These are phyloP conservation scores for Gonium pectorale DNA, from an alignment of 139 green algal genomes.

Conservation along the genomic window DNA sequence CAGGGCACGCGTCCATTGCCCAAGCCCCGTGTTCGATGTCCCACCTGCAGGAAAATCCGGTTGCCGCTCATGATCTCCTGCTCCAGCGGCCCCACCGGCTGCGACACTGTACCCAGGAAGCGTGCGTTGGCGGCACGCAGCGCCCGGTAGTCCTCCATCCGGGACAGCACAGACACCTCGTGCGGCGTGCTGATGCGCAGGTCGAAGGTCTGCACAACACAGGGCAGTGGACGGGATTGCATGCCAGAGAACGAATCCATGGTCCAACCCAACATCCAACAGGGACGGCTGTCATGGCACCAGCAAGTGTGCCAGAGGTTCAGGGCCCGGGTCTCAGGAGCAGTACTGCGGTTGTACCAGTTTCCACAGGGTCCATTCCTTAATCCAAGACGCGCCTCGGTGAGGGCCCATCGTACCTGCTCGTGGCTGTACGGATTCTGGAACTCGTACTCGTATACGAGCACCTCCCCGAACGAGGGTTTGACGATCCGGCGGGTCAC, in stretches of 20 bases:
- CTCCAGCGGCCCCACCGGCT: conserved; percentile 52
- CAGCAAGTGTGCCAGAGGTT: too few species aligned
- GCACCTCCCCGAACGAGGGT: conserved; percentile 56
- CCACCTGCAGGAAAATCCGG: conserved; percentile 57
- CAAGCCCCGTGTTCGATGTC: not conserved
- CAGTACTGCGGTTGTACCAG: too few species aligned
- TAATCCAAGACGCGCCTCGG: not conserved
- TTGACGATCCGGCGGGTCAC: conserved; percentile 49
- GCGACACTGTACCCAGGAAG: conserved; percentile 48
- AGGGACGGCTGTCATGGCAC: too few species aligned
- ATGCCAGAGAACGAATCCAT: too few species aligned
- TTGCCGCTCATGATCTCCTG: conserved; percentile 54
- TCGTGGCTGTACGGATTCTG: conserved; percentile 59
- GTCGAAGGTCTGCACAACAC: conserved; percentile 67
- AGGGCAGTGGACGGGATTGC: too few species aligned
- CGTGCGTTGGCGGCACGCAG: conserved; percentile 57
- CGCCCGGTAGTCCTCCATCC: conserved; percentile 59
- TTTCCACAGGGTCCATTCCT: not conserved
- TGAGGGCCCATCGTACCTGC: conserved; percentile 36
- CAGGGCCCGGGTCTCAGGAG: too few species aligned
- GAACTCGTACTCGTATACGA: conserved; percentile 67
- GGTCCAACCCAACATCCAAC: too few species aligned
- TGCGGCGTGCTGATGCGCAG: conserved; percentile 55
- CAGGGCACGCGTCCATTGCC: too few species aligned
- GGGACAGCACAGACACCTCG: conserved; percentile 50